phyloP scores from a whole-genome alignment of 2,329 filamentous ascomycete genomes.

The Aspergillus fijiensis region DNA sequence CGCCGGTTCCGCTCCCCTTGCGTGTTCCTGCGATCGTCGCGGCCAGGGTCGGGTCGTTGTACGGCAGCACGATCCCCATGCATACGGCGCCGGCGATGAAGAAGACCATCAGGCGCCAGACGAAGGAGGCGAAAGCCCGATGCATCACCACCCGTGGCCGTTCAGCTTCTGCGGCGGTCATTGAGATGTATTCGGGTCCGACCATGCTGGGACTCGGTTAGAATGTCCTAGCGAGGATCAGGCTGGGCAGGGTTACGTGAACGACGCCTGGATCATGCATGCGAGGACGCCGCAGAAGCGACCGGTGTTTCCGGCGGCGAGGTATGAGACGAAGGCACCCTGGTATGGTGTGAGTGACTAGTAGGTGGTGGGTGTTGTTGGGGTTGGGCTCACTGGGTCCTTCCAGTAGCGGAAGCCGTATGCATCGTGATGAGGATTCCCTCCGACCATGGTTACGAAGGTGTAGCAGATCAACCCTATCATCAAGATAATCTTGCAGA shows the following conservation, averaged over 20 bases:
- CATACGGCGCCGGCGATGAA: constrained; percentile 69
- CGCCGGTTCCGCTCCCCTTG: constrained; percentile 54
- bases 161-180: constrained; percentile 64
- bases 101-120: constrained; percentile 72
- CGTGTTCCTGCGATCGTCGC: constrained; percentile 49
- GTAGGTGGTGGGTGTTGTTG: not conserved
- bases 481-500: constrained; percentile 41
- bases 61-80: constrained; percentile 68
- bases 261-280: constrained; percentile 68
- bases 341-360: not conserved
- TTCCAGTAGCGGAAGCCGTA: constrained; percentile 69
- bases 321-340: constrained; percentile 64
- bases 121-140: constrained; percentile 70
- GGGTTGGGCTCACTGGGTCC: constrained; percentile 47
- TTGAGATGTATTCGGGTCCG: constrained; percentile 63
- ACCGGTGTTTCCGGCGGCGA: constrained; percentile 61
- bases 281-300: constrained; percentile 55
- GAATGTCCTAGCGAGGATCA: not conserved
- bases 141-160: constrained; percentile 68
- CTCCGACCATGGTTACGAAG: constrained; percentile 76
- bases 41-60: constrained; percentile 60
- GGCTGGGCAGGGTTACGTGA: constrained; percentile 43
- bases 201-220: constrained; percentile 43
- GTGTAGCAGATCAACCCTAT: constrained; percentile 48
- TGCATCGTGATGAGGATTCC: constrained; percentile 66